Base-by-base conservation (phyloP, 306 rosid species). In the Fragaria iinumae region DNA sequence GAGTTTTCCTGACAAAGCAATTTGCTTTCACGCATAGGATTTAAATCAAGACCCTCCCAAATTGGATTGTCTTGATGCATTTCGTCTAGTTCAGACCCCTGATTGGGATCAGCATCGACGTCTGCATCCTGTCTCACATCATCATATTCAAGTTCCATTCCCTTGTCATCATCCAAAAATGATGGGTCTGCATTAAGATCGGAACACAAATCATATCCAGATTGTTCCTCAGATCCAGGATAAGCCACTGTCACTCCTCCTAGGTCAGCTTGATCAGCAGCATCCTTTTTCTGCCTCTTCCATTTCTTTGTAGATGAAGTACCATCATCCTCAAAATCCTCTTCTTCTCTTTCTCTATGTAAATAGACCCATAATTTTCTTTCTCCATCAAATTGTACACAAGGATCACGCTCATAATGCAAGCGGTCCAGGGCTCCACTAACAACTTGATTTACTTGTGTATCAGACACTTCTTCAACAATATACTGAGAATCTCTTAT, bases 401-500 rank as follows among this genome's bases (percentile, higher is more conserved):
- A 96, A 76, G 99, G 99, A 80, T 96, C 99, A 65, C 99, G 98
- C 77, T 96, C 99, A 86, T 96, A 96, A 82, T 96, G 99, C 89
- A 96, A 86, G 38, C 99, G 91, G 80, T 96, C 99, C 84, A 96
- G 82, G 82, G 99, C 99, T 71, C 99, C 99, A 83, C 98, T 96
- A 62, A 96, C 99, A 77, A 96, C 96, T 86, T 93, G 98, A 86
- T 96, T 96, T 66, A 96, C 94, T 82, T 96, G 98, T n/a, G 90
- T 77, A 86, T 96, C 99, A 76, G 98, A 87, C 47, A 96, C 99
- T 76, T 96, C 99, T 83, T 96, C 99, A 76, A 96, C 98, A 79
- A 96, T 86, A 81, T 91, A 96, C 77, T 96, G 99, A 78, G 99
- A 96, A 85, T 96, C 99, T 81, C 98, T 91, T 62, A 96, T 91